A percentile compares a stretch with the other conserved stretches of the same genome.
Conservation (phyloP, 306 rosid genomes). For the Nissolia schottii region DNA sequence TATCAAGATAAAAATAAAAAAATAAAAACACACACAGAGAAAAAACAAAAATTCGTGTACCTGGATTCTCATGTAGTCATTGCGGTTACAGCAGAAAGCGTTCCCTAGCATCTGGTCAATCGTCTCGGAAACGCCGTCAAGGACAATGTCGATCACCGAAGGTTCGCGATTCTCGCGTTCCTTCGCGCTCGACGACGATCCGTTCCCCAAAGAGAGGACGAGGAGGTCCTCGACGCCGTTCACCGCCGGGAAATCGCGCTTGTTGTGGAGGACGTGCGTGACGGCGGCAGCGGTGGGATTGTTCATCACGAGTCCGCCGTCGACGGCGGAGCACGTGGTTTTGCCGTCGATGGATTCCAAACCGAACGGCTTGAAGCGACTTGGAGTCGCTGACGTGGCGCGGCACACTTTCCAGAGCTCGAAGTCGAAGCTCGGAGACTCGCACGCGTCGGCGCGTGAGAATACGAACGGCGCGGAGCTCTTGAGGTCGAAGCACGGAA, state of each 20-base stretch:
- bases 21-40: neutral
- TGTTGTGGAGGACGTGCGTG: conserved; percentile 89
- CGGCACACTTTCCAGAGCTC: conserved; percentile 94
- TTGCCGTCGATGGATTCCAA: conserved; percentile 78
- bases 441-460: conserved; percentile 88
- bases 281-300: conserved; percentile 94
- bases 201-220: conserved; percentile 81
- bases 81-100: conserved; percentile 90
- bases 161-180: conserved; percentile 38
- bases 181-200: conserved; percentile 33
- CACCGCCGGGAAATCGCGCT: conserved; percentile 83
- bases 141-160: conserved; percentile 73
- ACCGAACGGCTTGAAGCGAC: conserved; percentile 67
- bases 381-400: conserved; percentile 87
- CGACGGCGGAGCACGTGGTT: conserved; percentile 75
- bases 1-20: neutral
- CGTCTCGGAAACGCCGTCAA: conserved; percentile 89
- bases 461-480: conserved; percentile 96
- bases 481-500: conserved; percentile 92
- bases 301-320: conserved; percentile 97
- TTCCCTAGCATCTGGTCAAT: conserved; percentile 93
- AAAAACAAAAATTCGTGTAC: conserved; percentile 24
- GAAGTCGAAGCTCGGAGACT: conserved; percentile 89
- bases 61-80: conserved; percentile 91
- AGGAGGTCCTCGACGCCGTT: conserved; percentile 81